A percentile compares a stretch with the other conserved stretches of the same genome.
phyloP scores from a whole-genome alignment of 371 early-diverging fungal species.

The Mortierella sp. region DNA sequence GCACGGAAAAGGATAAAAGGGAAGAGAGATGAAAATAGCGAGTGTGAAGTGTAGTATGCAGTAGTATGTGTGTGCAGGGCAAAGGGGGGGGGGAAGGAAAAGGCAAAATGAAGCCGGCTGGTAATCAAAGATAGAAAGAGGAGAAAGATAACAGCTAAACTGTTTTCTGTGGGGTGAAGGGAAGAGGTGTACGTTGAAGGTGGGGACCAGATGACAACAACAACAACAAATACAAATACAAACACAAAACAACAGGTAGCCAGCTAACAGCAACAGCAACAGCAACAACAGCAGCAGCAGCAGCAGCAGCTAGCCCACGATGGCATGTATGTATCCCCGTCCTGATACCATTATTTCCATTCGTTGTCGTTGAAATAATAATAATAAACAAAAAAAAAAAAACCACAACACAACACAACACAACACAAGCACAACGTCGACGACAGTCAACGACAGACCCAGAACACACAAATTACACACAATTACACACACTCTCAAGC shows the following conservation, averaged over 20 bases:
- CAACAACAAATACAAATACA: not conserved
- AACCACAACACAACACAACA: not conserved
- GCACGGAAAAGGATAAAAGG: not conserved
- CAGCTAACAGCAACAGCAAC: not conserved
- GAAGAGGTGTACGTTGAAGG: not conserved
- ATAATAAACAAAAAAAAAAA: not conserved
- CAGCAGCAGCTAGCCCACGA: not conserved
- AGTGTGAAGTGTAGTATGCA: too few species aligned
- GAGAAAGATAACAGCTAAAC: too few species aligned
- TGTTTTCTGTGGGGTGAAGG: not conserved
- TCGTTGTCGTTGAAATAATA: not conserved
- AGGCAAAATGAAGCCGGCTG: not conserved
- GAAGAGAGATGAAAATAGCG: not conserved
- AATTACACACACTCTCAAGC: too few species aligned
- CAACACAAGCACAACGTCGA: not conserved
- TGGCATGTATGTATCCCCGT: not conserved
- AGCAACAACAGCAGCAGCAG: not conserved
- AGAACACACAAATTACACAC: not conserved
- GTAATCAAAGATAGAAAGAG: not conserved
- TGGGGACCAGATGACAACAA: conserved; percentile 9
- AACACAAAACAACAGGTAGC: not conserved
- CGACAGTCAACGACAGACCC: not conserved
- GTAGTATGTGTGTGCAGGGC: not conserved
- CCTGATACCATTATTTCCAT: not conserved
- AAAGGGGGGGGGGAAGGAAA: not conserved